phyloP scores from a whole-genome alignment of 2,329 filamentous ascomycete genomes.

The Botrytis squamosa region DNA sequence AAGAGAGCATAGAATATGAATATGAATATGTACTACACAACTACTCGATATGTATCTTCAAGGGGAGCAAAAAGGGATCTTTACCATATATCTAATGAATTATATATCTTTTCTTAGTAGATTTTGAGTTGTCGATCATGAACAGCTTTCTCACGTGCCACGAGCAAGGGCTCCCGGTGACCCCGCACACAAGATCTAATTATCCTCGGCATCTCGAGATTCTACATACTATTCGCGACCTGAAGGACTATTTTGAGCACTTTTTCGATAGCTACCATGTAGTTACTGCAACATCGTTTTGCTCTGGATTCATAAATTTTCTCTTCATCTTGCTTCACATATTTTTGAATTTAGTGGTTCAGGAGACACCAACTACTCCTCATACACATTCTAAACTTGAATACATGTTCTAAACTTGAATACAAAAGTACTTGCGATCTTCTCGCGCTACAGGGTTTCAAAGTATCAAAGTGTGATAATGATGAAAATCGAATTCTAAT shows the following conservation, averaged over 20 bases:
- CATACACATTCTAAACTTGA: background rate
- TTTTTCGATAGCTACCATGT: background rate
- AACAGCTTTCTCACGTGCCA: background rate
- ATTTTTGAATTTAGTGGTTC: background rate
- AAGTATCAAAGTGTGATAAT: background rate
- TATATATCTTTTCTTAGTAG: background rate
- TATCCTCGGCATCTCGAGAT: slow-evolving; percentile 1
- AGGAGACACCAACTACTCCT: too few relatives aligned
- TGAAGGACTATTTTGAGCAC: background rate
- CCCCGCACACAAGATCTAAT: background rate
- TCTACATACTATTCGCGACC: background rate
- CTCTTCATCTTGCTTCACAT: background rate
- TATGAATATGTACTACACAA: background rate
- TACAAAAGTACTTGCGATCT: background rate
- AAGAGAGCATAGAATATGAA: background rate
- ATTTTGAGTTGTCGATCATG: background rate
- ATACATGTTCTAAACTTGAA: background rate
- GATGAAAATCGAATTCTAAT: background rate
- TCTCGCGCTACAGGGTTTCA: too few relatives aligned
- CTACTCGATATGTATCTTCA: background rate
- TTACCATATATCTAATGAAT: background rate
- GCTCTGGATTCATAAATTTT: background rate
- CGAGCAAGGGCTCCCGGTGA: background rate
- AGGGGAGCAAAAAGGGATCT: background rate
- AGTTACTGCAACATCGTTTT: background rate